phyloP scores from a whole-genome alignment of 2,329 filamentous ascomycete species.

The Davidsoniella neocaledoniae region DNA sequence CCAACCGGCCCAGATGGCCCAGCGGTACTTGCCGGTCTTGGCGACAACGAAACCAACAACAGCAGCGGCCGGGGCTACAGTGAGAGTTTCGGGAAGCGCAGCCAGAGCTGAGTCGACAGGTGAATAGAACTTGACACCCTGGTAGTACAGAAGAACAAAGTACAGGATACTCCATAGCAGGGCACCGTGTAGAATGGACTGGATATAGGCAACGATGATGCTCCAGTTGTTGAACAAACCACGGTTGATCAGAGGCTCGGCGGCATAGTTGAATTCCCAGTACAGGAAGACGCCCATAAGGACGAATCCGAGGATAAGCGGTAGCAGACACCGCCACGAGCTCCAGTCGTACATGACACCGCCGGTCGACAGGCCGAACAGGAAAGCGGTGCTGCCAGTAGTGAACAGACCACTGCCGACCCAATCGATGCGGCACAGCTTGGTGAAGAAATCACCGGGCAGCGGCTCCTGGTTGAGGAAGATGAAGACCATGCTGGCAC shows the following conservation, averaged over 20 bases:
- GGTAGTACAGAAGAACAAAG: constrained; percentile 33
- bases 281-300: constrained; percentile 34
- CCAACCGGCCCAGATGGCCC: constrained; percentile 47
- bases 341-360: constrained; percentile 49
- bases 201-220: constrained; percentile 30
- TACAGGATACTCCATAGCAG: constrained; percentile 37
- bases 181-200: constrained; percentile 40
- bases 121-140: constrained; percentile 34
- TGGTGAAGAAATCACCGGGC: constrained; percentile 13
- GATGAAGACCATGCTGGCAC: constrained; percentile 15
- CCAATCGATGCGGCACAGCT: constrained; percentile 36
- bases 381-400: constrained; percentile 32
- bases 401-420: constrained; percentile 45
- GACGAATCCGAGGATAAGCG: constrained; percentile 36
- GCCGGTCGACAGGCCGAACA: constrained; percentile 33
- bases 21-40: constrained; percentile 41
- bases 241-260: constrained; percentile 31
- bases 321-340: constrained; percentile 44
- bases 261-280: constrained; percentile 35
- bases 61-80: constrained; percentile 43
- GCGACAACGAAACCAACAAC: constrained; percentile 37
- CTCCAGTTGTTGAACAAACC: constrained; percentile 31
- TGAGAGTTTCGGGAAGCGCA: constrained; percentile 42
- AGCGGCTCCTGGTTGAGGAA: constrained; percentile 17
- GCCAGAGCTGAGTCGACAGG: constrained; percentile 39